Conservation (phyloP, 495 filamentous ascomycete genomes). For the Entonaema liquescens region DNA sequence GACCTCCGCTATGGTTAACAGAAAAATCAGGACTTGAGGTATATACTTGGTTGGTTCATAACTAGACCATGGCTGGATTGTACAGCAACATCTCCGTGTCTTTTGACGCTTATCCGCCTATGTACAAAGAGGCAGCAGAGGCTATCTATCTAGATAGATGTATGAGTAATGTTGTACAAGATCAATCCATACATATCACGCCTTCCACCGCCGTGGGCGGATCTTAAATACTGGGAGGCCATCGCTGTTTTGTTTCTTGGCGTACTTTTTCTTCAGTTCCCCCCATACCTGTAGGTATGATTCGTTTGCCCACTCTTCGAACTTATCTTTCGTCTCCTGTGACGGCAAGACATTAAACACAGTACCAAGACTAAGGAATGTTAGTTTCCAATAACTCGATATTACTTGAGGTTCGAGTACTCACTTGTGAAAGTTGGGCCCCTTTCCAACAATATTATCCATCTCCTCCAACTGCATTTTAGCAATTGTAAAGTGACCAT, state of each 20-base stretch:
- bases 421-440: constrained; percentile 75
- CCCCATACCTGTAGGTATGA: constrained; percentile 74
- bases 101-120: constrained; percentile 20
- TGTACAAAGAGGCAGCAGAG: constrained; percentile 40
- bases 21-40: constrained; percentile 4
- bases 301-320: constrained; percentile 74
- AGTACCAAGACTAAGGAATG: constrained; percentile 66
- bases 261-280: constrained; percentile 62
- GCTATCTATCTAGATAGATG: constrained; percentile 8
- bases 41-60: constrained; percentile 4
- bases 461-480: constrained; percentile 69
- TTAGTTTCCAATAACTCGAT: constrained; percentile 15
- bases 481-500: constrained; percentile 71
- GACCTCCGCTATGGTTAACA: constrained; percentile 21
- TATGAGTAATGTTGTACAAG: constrained; percentile 45
- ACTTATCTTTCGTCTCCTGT: constrained; percentile 65
- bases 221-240: constrained; percentile 53
- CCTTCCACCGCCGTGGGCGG: constrained; percentile 53
- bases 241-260: constrained; percentile 46
- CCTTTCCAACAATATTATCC: constrained; percentile 68
- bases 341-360: constrained; percentile 76
- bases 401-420: constrained; percentile 46
- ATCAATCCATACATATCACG: constrained; percentile 44
- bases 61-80: not conserved
- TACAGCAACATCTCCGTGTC: constrained; percentile 25